Percentiles rank a stretch among this genome's conserved stretches.
Conservation (phyloP, 495 filamentous ascomycete genomes). For the Chaetomidium leptoderma region DNA sequence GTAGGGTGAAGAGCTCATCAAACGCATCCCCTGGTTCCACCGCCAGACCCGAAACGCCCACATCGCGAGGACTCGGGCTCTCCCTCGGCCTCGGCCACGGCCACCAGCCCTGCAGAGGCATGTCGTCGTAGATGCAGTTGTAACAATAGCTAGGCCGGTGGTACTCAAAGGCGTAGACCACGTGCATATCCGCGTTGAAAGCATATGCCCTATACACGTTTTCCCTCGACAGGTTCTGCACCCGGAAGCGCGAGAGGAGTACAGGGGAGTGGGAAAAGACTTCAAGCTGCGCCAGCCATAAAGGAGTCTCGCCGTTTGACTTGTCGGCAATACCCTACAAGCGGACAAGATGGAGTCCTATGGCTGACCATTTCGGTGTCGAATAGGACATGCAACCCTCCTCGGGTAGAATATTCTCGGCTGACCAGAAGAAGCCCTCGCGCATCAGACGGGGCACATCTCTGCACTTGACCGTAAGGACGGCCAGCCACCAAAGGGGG, state of each 20-base stretch:
- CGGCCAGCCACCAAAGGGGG: not conserved
- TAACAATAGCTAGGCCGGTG: not conserved
- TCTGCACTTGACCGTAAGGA: not conserved
- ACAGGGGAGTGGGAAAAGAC: not conserved
- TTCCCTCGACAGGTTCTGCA: not conserved
- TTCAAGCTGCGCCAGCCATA: not conserved
- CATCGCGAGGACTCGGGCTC: too few species aligned
- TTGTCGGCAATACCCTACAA: not conserved
- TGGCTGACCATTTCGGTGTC: not conserved
- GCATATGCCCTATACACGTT: not conserved
- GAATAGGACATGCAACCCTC: not conserved
- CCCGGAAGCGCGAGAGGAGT: not conserved
- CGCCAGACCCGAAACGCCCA: too few species aligned
- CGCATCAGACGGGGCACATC: conserved; percentile 4
- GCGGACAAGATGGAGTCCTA: not conserved
- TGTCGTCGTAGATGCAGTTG: conserved; percentile 4
- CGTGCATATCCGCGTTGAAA: not conserved
- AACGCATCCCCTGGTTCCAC: too few species aligned
- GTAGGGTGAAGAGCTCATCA: too few species aligned
- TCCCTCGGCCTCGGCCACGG: conserved; percentile 6
- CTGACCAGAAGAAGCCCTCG: conserved; percentile 8
- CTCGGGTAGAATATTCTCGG: not conserved
- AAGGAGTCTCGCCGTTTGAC: not conserved
- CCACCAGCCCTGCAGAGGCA: conserved; percentile 3
- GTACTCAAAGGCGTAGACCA: not conserved